Base-by-base conservation (phyloP, 2,329 filamentous ascomycete genomes). In the Apiospora malaysiana region DNA sequence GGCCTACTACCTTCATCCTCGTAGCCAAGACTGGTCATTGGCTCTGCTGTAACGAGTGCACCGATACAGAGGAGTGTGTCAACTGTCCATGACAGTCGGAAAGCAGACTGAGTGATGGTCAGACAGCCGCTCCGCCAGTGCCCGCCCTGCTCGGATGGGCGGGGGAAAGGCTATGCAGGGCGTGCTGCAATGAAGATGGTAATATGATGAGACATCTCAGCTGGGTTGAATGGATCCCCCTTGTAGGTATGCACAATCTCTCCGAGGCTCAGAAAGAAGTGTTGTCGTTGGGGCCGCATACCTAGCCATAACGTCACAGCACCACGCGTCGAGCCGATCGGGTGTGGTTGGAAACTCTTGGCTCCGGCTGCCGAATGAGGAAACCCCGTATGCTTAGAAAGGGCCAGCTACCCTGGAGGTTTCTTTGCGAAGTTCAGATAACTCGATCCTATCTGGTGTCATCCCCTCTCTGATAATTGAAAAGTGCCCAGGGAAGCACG, bases 221-320 rank as follows among this genome's bases (percentile, higher is more conserved):
- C 12, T 40, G 32, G 32, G 51, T 10, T 40, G 56, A 40, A 18
- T 63, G 32, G 51, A 37, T 14, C 42, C 32, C 27, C 49, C 51
- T 27, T 59, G 27, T 21, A n/a, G 12, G 32, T 21, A n/a, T n/a
- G 32, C 10, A 23, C 32, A 63, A 40, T 40, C 18, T 40, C 56
- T 40, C 18, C 18, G 27, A 40, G 56, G 32, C n/a, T n/a, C 32
- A 63, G 56, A 32, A 32, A 6, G 6, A 6, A n/a, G n/a, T n/a
- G n/a, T n/a, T 32, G 56, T 63, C 18, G 56, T 63, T 63, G 56
- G 56, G 56, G 27, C 32, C 32, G n/a, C 56, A 63, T 32, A 63
- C 56, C 27, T 45, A 40, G 32, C 32, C 18, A 63, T 21, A 40
- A 40, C 56, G 56, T 40, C 56, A 63, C 27, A 14, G 23, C 32